These are phyloP conservation scores for Heliosperma pusillum DNA, from an alignment of 148 eudicot species.

Conservation along the genomic window DNA sequence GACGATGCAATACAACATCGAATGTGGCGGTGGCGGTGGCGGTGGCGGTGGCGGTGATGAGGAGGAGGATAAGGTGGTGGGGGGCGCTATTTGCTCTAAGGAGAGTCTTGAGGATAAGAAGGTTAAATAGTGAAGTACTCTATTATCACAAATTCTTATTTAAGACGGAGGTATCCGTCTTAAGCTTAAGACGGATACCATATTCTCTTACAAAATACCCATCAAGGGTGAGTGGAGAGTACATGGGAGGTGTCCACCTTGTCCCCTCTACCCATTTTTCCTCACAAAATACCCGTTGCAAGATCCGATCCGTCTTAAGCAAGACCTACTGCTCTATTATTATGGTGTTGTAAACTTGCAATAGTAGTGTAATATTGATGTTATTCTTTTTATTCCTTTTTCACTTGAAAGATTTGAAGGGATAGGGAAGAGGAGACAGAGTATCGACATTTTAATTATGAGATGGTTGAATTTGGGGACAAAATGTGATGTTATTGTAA, in stretches of 20 bases:
- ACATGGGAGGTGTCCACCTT: no score
- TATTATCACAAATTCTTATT: no score
- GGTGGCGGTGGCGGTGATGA: not conserved
- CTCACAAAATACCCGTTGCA: no score
- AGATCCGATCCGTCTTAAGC: no score
- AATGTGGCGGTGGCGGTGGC: not conserved
- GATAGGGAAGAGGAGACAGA: constrained; percentile 17
- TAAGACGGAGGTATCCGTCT: no score
- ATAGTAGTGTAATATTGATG: not conserved
- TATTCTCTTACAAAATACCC: no score
- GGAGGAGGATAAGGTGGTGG: not conserved
- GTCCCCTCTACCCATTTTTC: no score
- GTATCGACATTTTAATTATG: constrained; percentile 20
- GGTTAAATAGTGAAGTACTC: constrained; percentile 7
- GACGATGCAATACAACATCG: constrained; percentile 26
- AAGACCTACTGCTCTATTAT: no score
- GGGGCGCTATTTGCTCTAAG: not conserved
- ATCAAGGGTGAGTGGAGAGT: no score
- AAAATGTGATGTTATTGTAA: not conserved
- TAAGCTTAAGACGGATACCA: no score
- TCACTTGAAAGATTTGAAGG: not conserved
- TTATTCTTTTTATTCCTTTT: not conserved
- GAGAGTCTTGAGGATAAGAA: constrained; percentile 8
- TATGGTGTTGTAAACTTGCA: no score
- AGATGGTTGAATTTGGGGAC: constrained; percentile 19